Percentiles rank a stretch among this genome's conserved stretches.
Evolutionary conservation across 164 flowering plant species (phyloP).

Genomic region (Amborella trichopoda): DNA sequence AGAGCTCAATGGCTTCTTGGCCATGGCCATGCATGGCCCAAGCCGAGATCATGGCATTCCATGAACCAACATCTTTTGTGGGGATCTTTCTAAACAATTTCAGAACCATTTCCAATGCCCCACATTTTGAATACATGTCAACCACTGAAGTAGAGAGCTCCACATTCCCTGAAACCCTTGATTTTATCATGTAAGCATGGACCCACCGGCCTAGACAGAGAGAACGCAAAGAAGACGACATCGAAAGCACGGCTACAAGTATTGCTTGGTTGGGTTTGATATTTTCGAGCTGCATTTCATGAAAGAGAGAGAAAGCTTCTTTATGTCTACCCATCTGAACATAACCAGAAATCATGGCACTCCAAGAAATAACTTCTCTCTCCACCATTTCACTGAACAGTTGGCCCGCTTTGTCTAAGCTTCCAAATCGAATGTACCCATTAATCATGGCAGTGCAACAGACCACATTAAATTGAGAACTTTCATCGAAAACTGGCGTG

Average conservation of each 20-base stretch:
- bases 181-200: slow-evolving; percentile 11
- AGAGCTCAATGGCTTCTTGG: slow-evolving; percentile 12
- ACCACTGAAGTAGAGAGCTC: slow-evolving; percentile 13
- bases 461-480: slow-evolving; percentile 8
- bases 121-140: slow-evolving; percentile 18
- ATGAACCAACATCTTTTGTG: slow-evolving; percentile 12
- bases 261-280: slow-evolving; percentile 10
- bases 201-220: slow-evolving; percentile 14
- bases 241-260: slow-evolving; percentile 9
- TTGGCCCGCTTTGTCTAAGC: slow-evolving; percentile 1
- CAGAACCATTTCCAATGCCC: slow-evolving; percentile 8
- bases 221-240: slow-evolving; percentile 14
- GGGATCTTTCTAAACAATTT: slow-evolving; percentile 7
- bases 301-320: slow-evolving; percentile 10
- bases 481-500: slow-evolving; percentile 8
- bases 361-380: slow-evolving; percentile 13
- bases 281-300: slow-evolving; percentile 9
- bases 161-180: slow-evolving; percentile 5
- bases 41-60: slow-evolving; percentile 17
- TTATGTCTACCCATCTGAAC: slow-evolving; percentile 7
- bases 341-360: slow-evolving; percentile 15
- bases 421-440: no score
- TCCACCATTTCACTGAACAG: slow-evolving; percentile 16
- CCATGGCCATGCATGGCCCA: slow-evolving; percentile 18
- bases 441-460: no score